A percentile compares a stretch with the other conserved stretches of the same genome.
These are phyloP conservation scores for Exophiala xenobiotica DNA, from an alignment of 2,329 filamentous ascomycete species.

Conservation along the genomic window DNA sequence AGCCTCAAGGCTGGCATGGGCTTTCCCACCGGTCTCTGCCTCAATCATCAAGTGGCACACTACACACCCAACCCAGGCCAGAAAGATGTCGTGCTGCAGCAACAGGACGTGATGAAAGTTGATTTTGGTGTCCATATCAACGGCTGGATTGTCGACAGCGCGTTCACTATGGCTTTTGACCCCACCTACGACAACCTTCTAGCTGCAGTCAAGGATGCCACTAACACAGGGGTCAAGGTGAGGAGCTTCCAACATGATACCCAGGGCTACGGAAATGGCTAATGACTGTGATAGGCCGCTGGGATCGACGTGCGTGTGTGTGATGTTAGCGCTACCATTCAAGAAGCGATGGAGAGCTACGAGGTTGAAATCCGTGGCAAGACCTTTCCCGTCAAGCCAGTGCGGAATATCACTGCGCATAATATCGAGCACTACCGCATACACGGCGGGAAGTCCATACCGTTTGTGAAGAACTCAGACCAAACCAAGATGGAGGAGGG, in stretches of 20 bases:
- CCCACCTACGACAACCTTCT: conserved; percentile 73
- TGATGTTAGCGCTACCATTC: conserved; percentile 58
- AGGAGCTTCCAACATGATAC: no score
- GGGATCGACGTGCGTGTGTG: conserved; percentile 56
- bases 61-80: conserved; percentile 58
- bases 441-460: conserved; percentile 57
- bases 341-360: conserved; percentile 63
- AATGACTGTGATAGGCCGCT: conserved; percentile 40
- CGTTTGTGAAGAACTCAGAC: conserved; percentile 53
- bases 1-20: conserved; percentile 53
- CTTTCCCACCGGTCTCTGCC: conserved; percentile 56
- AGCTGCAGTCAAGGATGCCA: conserved; percentile 70
- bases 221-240: conserved; percentile 58
- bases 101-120: conserved; percentile 77
- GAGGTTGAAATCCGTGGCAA: conserved; percentile 57
- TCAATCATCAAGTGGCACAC: conserved; percentile 57
- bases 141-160: conserved; percentile 76
- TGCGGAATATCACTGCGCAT: conserved; percentile 57
- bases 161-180: conserved; percentile 76
- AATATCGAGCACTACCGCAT: conserved; percentile 56
- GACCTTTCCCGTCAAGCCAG: conserved; percentile 55
- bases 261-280: not conserved
- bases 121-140: conserved; percentile 81
- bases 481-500: conserved; percentile 59
- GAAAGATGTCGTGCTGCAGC: conserved; percentile 68